Percentiles rank a stretch among this genome's conserved stretches.
Evolutionary conservation across 1,139 yeast genomes (phyloP).

Genomic region (Yamadazyma kanchanaburiensis): DNA sequence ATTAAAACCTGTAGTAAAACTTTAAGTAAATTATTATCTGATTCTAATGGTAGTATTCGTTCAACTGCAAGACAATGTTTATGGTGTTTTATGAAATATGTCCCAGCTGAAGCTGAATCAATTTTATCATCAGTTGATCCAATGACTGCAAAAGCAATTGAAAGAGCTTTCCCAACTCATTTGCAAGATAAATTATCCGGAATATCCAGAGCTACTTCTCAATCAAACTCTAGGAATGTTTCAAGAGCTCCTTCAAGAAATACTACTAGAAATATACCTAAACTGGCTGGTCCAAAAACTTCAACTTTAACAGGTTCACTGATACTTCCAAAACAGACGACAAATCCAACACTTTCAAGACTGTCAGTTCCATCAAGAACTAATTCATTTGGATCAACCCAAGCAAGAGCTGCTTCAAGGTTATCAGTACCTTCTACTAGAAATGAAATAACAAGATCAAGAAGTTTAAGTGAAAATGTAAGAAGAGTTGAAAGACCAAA

Average conservation of each 20-base stretch:
- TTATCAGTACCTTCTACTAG: conserved; percentile 3
- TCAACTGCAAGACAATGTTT: conserved; percentile 70
- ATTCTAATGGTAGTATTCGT: conserved; percentile 79
- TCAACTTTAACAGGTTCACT: too few relatives aligned
- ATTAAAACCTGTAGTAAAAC: conserved; percentile 41
- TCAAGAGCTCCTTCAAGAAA: conserved; percentile 4
- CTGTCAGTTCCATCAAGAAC: too few relatives aligned
- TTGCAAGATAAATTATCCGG: background rate
- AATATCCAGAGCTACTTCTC: conserved; percentile 1
- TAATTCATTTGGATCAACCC: conserved; percentile 1
- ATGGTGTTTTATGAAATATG: conserved; percentile 59
- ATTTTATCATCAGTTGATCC: conserved; percentile 48
- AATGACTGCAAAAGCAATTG: conserved; percentile 32
- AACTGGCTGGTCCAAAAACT: too few relatives aligned
- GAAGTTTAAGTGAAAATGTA: too few relatives aligned
- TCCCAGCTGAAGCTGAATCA: conserved; percentile 49
- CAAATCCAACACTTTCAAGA: too few relatives aligned
- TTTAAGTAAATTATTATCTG: conserved; percentile 61
- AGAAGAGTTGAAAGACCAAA: too few relatives aligned
- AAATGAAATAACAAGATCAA: too few relatives aligned
- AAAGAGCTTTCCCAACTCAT: conserved; percentile 5
- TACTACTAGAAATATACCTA: too few relatives aligned
- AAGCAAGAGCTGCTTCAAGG: conserved; percentile 5
- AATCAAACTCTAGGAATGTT: conserved; percentile 16
- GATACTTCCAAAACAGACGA: too few relatives aligned